Evolutionary conservation across 371 early-diverging fungal genomes (phyloP), one percentile per base, ranked within the genome.

Genomic region (Apophysomyces elegans): DNA sequence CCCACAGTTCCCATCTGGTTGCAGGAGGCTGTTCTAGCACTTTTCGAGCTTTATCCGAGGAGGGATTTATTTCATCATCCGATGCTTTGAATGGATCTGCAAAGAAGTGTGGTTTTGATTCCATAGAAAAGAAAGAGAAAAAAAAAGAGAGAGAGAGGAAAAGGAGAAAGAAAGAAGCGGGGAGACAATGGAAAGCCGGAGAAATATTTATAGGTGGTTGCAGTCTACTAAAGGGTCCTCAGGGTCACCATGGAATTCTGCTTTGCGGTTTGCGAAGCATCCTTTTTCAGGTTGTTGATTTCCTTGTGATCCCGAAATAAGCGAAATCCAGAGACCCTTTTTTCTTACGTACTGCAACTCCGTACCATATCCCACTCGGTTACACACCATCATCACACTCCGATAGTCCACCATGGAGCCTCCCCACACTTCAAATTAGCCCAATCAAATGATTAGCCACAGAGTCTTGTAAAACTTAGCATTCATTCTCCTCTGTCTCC

Each of bases 1-100:
- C 74, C 80, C 79, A 77, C 7, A 83, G 64, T 35, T 83, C 83
- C 65, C 69, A 70, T 59, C 68, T 66, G 5, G 80, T 77, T 4
- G 80, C 73, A 11, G 77, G 67, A 36, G 80, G 77, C 56, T 83
- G 83, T 11, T 70, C 47, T 8, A 71, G 54, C 7, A 81, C 74
- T 50, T 63, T 61, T 44, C 70, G 56, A 12, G 66, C 73, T 14
- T 63, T 47, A 11, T 68, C 65, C 9, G 78, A 63, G 2, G 60
- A 67, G 43, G 70, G 68, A 68, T 76, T 74, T 14, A 76, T 68
- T 7, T 74, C 68, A 45, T 64, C 69, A 26, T 72, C 79, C 26
- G 71, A 65, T 26, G 69, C 44, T 4, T 32, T 67, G 38, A 78
- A 78, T 9, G 79, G 79, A 47, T 70, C 66, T 21, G 67, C 68